A percentile compares a stretch with the other conserved stretches of the same genome.
Evolutionary conservation across 192 early-diverging fungal genomes (phyloP).

Genomic region (Allomyces macrogynus): DNA sequence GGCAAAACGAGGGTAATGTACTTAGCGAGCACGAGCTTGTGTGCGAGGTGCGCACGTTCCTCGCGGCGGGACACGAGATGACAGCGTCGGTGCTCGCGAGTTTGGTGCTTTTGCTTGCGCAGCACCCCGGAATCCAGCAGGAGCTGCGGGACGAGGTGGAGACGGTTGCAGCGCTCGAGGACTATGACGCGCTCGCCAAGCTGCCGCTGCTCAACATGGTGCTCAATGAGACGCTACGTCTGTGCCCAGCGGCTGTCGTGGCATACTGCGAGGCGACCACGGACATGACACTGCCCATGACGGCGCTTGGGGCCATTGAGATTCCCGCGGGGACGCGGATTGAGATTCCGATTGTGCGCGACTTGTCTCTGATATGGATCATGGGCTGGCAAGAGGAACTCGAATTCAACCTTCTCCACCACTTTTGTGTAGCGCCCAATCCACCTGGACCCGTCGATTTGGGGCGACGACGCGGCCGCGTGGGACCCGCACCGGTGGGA

Average conservation of each 20-base stretch:
- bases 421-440: not conserved
- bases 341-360: not conserved
- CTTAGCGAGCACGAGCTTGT: not conserved
- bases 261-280: not conserved
- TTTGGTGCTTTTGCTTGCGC: not conserved
- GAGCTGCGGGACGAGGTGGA: not conserved
- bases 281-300: not conserved
- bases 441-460: not conserved
- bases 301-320: not conserved
- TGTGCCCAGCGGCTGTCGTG: not conserved
- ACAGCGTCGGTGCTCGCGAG: not conserved
- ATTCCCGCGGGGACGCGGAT: not conserved
- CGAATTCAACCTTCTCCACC: too few species aligned
- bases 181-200: not conserved
- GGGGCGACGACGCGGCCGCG: not conserved
- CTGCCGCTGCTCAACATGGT: not conserved
- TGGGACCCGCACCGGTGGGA: not conserved
- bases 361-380: too few species aligned
- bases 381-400: too few species aligned
- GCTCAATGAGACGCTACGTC: not conserved
- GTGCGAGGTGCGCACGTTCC: not conserved
- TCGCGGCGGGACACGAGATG: not conserved
- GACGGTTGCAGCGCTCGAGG: not conserved
- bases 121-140: not conserved
- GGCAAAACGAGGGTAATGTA: too few species aligned